These are phyloP conservation scores for Emydomyces testavorans DNA, from an alignment of 2,329 filamentous ascomycete genomes.

Conservation along the genomic window DNA sequence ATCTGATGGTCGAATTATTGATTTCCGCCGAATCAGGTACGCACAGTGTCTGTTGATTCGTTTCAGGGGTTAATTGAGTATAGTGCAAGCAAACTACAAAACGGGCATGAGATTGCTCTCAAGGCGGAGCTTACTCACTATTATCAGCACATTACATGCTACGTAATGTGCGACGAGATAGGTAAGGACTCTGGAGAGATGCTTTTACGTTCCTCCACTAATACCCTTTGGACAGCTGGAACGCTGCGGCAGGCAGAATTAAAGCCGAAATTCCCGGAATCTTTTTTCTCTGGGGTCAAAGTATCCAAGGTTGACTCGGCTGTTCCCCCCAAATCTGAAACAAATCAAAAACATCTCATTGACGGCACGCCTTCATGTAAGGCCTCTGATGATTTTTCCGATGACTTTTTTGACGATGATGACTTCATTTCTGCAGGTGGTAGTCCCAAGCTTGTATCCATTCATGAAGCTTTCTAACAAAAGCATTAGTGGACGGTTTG, in stretches of 20 bases:
- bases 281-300: slow-evolving; percentile 31
- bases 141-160: slow-evolving; percentile 52
- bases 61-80: slow-evolving; percentile 13
- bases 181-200: slow-evolving; percentile 34
- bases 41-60: neutral
- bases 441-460: neutral
- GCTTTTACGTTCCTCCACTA: neutral
- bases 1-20: slow-evolving; percentile 54
- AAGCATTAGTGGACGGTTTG: slow-evolving; percentile 1
- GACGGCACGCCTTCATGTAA: neutral
- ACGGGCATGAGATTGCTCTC: slow-evolving; percentile 50
- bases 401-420: slow-evolving; percentile 42
- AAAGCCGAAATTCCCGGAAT: slow-evolving; percentile 39
- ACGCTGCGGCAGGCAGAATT: slow-evolving; percentile 45
- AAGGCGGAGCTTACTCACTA: slow-evolving; percentile 44
- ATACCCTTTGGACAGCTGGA: slow-evolving; percentile 37
- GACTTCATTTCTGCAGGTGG: slow-evolving; percentile 40
- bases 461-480: neutral
- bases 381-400: slow-evolving; percentile 41
- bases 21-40: slow-evolving; percentile 53
- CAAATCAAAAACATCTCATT: neutral
- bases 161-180: slow-evolving; percentile 76
- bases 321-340: neutral
- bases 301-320: neutral
- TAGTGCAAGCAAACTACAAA: slow-evolving; percentile 54